Evolutionary conservation across 139 green algal species (phyloP), one percentile per base, ranked within the genome.

Genomic region (Chlorella sp.): DNA sequence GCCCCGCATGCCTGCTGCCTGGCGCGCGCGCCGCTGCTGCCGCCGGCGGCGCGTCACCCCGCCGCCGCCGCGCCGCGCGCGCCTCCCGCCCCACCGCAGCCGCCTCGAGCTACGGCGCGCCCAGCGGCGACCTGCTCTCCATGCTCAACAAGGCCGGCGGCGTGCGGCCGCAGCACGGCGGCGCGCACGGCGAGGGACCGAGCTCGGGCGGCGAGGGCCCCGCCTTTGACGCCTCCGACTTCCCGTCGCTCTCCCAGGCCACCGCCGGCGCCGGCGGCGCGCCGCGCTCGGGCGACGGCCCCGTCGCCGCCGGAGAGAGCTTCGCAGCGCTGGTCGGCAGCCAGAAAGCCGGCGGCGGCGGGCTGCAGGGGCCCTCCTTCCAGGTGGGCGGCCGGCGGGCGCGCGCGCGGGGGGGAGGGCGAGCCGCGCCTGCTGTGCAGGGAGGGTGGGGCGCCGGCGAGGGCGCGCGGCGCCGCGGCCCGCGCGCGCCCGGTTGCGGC

Each of bases 161-260:
- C 29, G 40, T 11, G 31, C 38, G 36, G 66, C n/a, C 67, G 63
- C 75, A 82, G 61, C 63, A 84, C 50, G 55, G 75, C 48, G 56
- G 36, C 23, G 64, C 31, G 27, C 15, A 33, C 45, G 58, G 67
- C 50, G 51, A 27, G 56, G 63, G 50, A 25, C 35, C 35, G n/a
- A n/a, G 55, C 43, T 60, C 21, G n/a, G 35, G 25, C 35, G 75
- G 36, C 43, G 83, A 84, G 31, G 53, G 66, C 35, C 76, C 84
- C 7, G 67, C 78, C 7, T 91, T 93, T 73, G 77, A 91, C 58
- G 70, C 75, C 5, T 82, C 83, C 12, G 87, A 93, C 60, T 93
- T 93, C 65, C 89, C 89, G 0, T 86, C 83, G 0, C 80, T 93
- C 2, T 51, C 58, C 17, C 46, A 55, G 56, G 71, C 58, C 19